Percentiles rank a stretch among this genome's conserved stretches.
These are phyloP conservation scores for Rhizopus sp. DNA, from an alignment of 371 early-diverging fungal species.

Conservation along the genomic window DNA sequence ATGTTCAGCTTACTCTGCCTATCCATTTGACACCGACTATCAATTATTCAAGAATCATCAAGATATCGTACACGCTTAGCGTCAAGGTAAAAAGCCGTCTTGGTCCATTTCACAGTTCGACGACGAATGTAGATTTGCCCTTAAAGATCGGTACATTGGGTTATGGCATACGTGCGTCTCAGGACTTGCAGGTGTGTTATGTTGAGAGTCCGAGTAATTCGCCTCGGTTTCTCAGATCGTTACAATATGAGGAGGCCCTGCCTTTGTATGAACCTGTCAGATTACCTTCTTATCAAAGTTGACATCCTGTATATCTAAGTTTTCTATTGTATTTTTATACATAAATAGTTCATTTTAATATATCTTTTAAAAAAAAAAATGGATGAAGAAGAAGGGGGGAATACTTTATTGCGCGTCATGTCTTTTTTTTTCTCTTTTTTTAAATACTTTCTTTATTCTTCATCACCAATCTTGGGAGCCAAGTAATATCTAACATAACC, in stretches of 20 bases:
- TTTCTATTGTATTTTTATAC: conserved; percentile 1
- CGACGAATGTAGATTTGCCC: conserved; percentile 22
- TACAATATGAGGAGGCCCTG: conserved; percentile 37
- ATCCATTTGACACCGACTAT: conserved; percentile 30
- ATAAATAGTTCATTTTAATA: not conserved
- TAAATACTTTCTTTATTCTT: conserved; percentile 12
- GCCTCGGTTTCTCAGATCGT: conserved; percentile 30
- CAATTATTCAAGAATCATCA: conserved; percentile 28
- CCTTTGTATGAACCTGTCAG: conserved; percentile 30
- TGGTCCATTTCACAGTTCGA: conserved; percentile 18
- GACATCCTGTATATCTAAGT: not conserved
- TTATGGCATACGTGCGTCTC: conserved; percentile 35
- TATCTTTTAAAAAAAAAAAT: too few species aligned
- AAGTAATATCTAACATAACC: conserved; percentile 96
- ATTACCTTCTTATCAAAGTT: conserved; percentile 19
- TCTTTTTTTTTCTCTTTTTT: too few species aligned
- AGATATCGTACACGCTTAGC: conserved; percentile 25
- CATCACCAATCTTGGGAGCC: conserved; percentile 54
- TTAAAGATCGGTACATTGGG: conserved; percentile 43
- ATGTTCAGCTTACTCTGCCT: conserved; percentile 21
- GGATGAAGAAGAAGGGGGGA: too few species aligned
- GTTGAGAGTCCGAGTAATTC: conserved; percentile 3
- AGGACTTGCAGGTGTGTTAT: conserved; percentile 22
- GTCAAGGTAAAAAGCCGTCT: conserved; percentile 28
- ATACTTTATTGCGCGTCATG: too few species aligned